These are phyloP conservation scores for Verruconis gallopava DNA, from an alignment of 2,329 filamentous ascomycete species.

Conservation along the genomic window DNA sequence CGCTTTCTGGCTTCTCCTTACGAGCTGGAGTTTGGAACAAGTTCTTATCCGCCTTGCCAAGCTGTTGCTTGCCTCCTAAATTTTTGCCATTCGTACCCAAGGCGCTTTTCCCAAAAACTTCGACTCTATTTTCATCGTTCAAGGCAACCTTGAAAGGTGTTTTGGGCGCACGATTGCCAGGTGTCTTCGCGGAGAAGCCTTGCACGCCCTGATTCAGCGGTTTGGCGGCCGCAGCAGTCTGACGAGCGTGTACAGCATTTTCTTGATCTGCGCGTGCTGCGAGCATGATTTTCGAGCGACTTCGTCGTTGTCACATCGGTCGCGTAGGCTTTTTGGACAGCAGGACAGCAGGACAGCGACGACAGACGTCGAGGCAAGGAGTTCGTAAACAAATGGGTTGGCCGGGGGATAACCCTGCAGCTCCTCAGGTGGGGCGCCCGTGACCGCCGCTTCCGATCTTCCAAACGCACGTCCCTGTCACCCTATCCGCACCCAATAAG, in stretches of 20 bases:
- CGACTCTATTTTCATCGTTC: constrained; percentile 74
- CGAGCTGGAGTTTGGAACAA: constrained; percentile 70
- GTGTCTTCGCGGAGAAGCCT: constrained; percentile 61
- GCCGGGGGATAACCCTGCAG: too few relatives aligned
- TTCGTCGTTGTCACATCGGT: too few relatives aligned
- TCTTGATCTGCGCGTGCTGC: constrained; percentile 69
- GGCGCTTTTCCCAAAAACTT: constrained; percentile 21
- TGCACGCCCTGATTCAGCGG: constrained; percentile 52
- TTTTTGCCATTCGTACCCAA: constrained; percentile 36
- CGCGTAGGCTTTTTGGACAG: too few relatives aligned
- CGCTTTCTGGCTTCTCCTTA: too few relatives aligned
- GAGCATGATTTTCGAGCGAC: too few relatives aligned
- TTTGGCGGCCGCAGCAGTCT: constrained; percentile 58
- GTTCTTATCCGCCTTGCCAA: constrained; percentile 41
- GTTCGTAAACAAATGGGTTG: neutral
- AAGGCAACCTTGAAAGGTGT: constrained; percentile 66
- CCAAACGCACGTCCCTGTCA: too few relatives aligned
- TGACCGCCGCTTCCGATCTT: too few relatives aligned
- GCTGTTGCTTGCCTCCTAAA: constrained; percentile 37
- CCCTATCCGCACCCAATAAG: too few relatives aligned
- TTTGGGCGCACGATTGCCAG: constrained; percentile 61
- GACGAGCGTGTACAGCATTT: constrained; percentile 66
- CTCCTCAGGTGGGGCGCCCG: too few relatives aligned
- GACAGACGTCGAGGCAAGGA: too few relatives aligned
- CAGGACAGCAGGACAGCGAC: too few relatives aligned